Base-by-base conservation (phyloP, 495 filamentous ascomycete genomes). In the Penicillium robsamsonii region DNA sequence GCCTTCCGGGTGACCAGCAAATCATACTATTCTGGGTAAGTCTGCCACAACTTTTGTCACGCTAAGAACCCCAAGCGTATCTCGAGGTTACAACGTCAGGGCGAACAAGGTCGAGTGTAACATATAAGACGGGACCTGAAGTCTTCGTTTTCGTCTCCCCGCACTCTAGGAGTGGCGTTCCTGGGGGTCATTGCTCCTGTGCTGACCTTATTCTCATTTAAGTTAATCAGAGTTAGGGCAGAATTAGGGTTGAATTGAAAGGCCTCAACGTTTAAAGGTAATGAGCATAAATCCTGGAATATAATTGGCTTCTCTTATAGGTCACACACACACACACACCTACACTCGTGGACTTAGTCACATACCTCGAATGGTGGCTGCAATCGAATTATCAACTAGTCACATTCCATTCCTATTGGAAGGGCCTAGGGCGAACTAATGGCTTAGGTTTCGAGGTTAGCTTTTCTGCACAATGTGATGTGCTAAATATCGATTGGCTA, bases 361-460 rank as follows among this genome's bases (percentile, higher is more conserved):
- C 58, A 64, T 59, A 45, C 43, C 25, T 31, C 33, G 9, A 40
- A 35, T 27, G 10, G 58, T 66, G 63, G 63, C 60, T 58, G 47
- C 58, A 57, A 58, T 64, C 31, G 35, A 41, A 53, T 43, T 56
- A 58, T 62, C 58, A 61, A 48, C 58, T 59, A 59, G 64, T 67
- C 64, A 67, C 61, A 60, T 64, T 64, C 58, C 50, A 57, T 52
- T 57, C 64, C 53, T 43, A 60, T 62, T 57, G 24, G 45, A 46
- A 53, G 47, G 12, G 44, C 38, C 48, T 55, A 41, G 57, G 52
- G 5, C 52, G 11, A 43, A 40, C 59, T 60, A 59, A 46, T 8
- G 17, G 20, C 35, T 59, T 56, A 38, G 40, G 40, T 43, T 64
- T 46, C 45, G 46, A 6, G 25, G 25, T 27, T 27, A 27, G 25